These are phyloP conservation scores for Cynanchum wilfordii DNA, from an alignment of 257 asterid species.

Conservation along the genomic window DNA sequence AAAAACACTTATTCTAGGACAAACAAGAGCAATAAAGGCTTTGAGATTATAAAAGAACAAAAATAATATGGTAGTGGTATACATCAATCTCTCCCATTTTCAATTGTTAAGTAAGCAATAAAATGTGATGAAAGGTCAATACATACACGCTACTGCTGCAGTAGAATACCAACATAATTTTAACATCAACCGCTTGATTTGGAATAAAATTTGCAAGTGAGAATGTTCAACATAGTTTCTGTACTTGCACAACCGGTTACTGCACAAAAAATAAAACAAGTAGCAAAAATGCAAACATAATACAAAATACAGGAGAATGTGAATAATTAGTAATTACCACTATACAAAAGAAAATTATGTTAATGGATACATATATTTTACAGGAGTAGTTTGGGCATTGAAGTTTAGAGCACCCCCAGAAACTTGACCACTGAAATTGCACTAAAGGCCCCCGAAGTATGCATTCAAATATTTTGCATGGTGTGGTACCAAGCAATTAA, in stretches of 20 bases:
- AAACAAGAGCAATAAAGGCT: too few relatives aligned
- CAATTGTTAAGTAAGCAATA: too few relatives aligned
- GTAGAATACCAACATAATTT: not conserved
- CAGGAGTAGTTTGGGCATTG: not conserved
- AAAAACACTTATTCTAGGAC: too few relatives aligned
- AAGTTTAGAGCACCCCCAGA: not conserved
- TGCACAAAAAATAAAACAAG: not conserved
- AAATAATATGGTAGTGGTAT: too few relatives aligned
- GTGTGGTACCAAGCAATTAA: not conserved
- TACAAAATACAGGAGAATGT: not conserved
- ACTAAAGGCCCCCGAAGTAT: not conserved
- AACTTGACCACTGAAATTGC: not conserved
- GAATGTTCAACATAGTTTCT: not conserved
- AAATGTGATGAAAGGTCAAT: too few relatives aligned
- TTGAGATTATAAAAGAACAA: too few relatives aligned
- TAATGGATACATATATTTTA: not conserved
- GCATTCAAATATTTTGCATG: too few relatives aligned
- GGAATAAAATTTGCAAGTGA: not conserved
- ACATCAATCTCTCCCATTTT: too few relatives aligned
- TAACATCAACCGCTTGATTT: too few relatives aligned
- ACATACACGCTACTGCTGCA: not conserved
- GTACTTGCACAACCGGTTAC: not conserved
- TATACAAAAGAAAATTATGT: not conserved
- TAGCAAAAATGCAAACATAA: not conserved
- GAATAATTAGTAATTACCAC: not conserved